Evolutionary conservation across 352 stramenopile genomes (phyloP), one percentile per base, ranked within the genome.

Genomic region (Poterioochromonas sp.): DNA sequence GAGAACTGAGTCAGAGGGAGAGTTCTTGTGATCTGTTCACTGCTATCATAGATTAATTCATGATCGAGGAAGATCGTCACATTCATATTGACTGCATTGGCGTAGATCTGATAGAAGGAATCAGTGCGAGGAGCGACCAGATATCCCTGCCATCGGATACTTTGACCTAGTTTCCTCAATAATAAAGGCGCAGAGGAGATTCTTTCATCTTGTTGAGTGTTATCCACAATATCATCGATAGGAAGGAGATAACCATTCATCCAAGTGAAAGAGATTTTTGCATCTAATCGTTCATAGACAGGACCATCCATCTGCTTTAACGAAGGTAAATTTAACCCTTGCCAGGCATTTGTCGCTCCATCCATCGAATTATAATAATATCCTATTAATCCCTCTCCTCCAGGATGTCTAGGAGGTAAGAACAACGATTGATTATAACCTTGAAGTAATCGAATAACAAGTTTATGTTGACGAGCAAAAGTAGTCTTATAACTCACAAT

Each of bases 11-110:
- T 3, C 69, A 76, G 32, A n/a, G 39, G 1, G 2, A 35, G 8
- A 2, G 65, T 12, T 34, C n/a, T 5, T 34, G 8, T 44, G 32
- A 65, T 63, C 12, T 40, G 2, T 15, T 37, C 8, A 12, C 18
- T 29, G 22, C 32, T 40, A 43, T 76, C 69, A 63, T 68, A 76
- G 5, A 76, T 43, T 22, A 76, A 40, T 29, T 60, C 18, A 8
- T 70, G 3, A 43, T 76, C 69, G 8, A 76, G 18, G 32, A 62
- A 76, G 15, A 76, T 76, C n/a, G 18, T 41, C 1, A 63, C 69
- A 43, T 76, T 70, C 18, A 76, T n/a, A 43, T 76, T 63, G 2
- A 47, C 15, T 68, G n/a, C 43, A 43, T 63, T 76, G 39, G n/a
- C 43, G 11, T 11, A 37, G n/a, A 60, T 43, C 1, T 20, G 22